These are phyloP conservation scores for Curvularia sp. DNA, from an alignment of 2,329 filamentous ascomycete genomes.

Conservation along the genomic window DNA sequence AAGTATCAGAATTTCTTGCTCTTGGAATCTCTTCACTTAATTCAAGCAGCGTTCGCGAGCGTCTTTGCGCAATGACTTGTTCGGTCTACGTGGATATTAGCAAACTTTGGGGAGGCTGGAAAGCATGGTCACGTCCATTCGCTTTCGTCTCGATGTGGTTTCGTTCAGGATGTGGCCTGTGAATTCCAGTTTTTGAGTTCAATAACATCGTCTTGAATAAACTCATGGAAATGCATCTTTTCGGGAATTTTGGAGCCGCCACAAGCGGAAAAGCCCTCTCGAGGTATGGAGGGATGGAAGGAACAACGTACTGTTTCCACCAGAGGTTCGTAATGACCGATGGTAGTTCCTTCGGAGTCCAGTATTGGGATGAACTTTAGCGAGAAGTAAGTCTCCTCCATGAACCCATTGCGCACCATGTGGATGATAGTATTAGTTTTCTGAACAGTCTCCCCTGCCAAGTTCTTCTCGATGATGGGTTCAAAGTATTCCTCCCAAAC, in stretches of 20 bases:
- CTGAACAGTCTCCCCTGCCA: constrained; percentile 31
- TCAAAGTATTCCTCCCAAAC: constrained; percentile 57
- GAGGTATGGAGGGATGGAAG: neutral
- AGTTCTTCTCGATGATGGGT: constrained; percentile 31
- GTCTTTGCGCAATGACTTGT: constrained; percentile 18
- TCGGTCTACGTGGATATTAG: constrained; percentile 20
- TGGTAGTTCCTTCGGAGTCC: constrained; percentile 71
- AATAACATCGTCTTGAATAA: neutral
- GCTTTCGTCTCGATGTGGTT: neutral
- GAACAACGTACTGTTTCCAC: constrained; percentile 71
- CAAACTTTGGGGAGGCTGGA: too few species aligned
- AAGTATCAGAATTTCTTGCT: constrained; percentile 70
- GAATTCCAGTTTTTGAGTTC: too few species aligned
- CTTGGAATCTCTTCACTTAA: constrained; percentile 69
- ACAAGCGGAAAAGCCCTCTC: neutral
- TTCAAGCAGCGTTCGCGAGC: constrained; percentile 22
- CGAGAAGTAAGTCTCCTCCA: constrained; percentile 81
- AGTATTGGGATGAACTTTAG: constrained; percentile 79
- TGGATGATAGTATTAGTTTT: constrained; percentile 74
- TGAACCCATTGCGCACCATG: constrained; percentile 68
- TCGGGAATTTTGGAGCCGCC: neutral
- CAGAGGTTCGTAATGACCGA: constrained; percentile 76
- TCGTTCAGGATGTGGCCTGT: neutral
- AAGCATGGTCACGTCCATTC: neutral
- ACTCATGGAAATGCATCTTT: neutral